Conservation (phyloP, 176 grass and related monocot genomes). For the Eleusine coracana region DNA sequence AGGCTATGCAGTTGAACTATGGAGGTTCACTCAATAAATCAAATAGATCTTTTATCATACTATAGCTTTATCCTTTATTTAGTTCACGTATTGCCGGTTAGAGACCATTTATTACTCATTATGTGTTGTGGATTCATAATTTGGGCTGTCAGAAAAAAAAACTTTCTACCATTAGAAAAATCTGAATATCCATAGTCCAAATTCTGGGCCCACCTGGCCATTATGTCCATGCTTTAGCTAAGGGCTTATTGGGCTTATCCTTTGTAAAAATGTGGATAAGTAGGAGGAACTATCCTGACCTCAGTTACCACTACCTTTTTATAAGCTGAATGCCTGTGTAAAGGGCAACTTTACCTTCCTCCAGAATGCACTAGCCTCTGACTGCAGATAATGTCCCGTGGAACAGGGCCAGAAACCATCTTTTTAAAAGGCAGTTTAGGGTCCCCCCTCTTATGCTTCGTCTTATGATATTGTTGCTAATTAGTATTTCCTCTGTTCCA, state of each 20-base stretch:
- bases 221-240: neutral
- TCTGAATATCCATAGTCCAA: too few relatives aligned
- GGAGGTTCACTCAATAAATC: constrained; percentile 1
- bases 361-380: neutral
- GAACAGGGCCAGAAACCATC: neutral
- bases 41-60: too few relatives aligned
- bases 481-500: too few relatives aligned
- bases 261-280: neutral
- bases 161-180: too few relatives aligned
- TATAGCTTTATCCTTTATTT: too few relatives aligned
- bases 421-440: neutral
- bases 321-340: neutral
- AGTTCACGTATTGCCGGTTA: too few relatives aligned
- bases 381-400: neutral
- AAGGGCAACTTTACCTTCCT: neutral
- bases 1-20: neutral
- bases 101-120: too few relatives aligned
- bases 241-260: neutral
- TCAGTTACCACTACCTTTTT: neutral
- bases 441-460: too few relatives aligned
- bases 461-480: neutral
- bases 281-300: neutral
- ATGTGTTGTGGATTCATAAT: too few relatives aligned
- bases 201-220: too few relatives aligned
- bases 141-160: too few relatives aligned